These are phyloP conservation scores for Saprolegnia diclina DNA, from an alignment of 352 stramenopile genomes.

Conservation along the genomic window DNA sequence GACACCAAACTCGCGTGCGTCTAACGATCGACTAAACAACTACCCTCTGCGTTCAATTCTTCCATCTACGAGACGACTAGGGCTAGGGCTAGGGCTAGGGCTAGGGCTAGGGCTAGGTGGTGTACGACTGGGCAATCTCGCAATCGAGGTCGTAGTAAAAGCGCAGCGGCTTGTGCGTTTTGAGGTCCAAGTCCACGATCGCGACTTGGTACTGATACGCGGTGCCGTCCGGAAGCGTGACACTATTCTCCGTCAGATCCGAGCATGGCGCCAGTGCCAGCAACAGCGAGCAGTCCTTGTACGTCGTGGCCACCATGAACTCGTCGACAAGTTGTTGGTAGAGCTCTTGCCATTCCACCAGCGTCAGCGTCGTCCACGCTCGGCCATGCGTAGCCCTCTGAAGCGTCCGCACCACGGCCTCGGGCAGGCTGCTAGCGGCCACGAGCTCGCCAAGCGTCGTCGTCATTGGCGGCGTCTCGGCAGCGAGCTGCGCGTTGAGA, in stretches of 20 bases:
- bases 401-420: background rate
- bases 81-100: background rate
- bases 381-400: background rate
- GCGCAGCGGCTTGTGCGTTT: conserved; percentile 79
- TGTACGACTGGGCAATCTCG: conserved; percentile 50
- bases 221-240: conserved; percentile 50
- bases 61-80: background rate
- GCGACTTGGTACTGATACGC: conserved; percentile 73
- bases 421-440: no score
- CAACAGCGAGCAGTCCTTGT: conserved; percentile 81
- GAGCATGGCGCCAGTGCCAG: conserved; percentile 52
- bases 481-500: background rate
- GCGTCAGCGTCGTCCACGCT: conserved; percentile 39
- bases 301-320: conserved; percentile 76
- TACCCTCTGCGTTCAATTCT: background rate
- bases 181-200: conserved; percentile 82
- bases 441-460: no score
- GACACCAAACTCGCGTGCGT: conserved; percentile 86
- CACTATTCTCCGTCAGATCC: background rate
- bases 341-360: conserved; percentile 43
- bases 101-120: background rate
- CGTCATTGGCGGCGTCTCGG: background rate
- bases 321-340: conserved; percentile 59
- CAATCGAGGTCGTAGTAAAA: conserved; percentile 79
- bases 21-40: conserved; percentile 32